These are phyloP conservation scores for Crithidia thermophila DNA, from an alignment of 208 protist genomes.

Conservation along the genomic window DNA sequence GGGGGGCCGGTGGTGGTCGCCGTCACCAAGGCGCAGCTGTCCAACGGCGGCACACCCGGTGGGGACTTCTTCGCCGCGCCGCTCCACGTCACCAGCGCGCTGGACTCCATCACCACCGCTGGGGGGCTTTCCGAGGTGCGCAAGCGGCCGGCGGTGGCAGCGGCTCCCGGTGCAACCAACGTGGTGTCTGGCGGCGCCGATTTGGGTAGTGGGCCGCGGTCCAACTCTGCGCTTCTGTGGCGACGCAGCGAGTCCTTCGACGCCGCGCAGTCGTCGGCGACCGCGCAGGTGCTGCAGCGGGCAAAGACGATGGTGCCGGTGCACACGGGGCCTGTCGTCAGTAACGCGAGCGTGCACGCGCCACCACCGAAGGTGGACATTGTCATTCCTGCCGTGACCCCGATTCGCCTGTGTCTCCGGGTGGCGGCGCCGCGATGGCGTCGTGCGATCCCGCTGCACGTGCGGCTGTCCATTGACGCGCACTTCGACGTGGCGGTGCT, in stretches of 20 bases:
- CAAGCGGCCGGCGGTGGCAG: not conserved
- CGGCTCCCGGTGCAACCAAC: not conserved
- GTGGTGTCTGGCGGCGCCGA: not conserved
- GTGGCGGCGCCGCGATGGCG: slow-evolving; percentile 62
- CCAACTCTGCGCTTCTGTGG: not conserved
- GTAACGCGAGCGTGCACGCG: not conserved
- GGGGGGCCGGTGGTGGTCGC: not conserved
- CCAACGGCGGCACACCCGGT: not conserved
- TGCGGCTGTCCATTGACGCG: slow-evolving; percentile 61
- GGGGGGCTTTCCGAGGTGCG: not conserved
- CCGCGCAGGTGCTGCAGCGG: slow-evolving; percentile 2
- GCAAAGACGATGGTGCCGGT: slow-evolving; percentile 3
- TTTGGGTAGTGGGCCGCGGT: not conserved
- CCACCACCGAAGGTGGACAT: slow-evolving; percentile 17
- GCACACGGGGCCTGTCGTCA: not conserved
- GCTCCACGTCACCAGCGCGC: not conserved
- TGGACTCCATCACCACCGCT: not conserved
- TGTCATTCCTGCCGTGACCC: slow-evolving; percentile 60
- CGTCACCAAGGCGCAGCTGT: no score
- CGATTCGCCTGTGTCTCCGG: slow-evolving; percentile 50
- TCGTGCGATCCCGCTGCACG: slow-evolving; percentile 56
- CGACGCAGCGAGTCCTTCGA: slow-evolving; percentile 24
- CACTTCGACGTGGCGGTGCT: slow-evolving; percentile 73
- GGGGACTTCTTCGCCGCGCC: not conserved
- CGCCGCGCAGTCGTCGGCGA: not conserved